phyloP scores from a whole-genome alignment of 140 eudicot species.

The Artemisia princeps region DNA sequence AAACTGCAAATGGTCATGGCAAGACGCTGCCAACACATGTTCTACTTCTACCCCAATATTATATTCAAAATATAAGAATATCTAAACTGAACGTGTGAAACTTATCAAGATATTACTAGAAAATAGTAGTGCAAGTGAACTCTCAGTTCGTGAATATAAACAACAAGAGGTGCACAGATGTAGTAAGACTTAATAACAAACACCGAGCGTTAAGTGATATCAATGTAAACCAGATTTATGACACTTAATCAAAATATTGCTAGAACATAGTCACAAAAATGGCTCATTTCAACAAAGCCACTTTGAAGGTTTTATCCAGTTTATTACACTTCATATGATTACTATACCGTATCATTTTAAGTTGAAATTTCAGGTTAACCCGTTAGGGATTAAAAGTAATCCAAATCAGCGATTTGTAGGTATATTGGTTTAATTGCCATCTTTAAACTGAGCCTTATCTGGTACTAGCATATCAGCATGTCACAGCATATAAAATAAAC shows the following conservation, averaged over 20 bases:
- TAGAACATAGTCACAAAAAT: neutral
- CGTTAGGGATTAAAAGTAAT: neutral
- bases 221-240: neutral
- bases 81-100: neutral
- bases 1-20: neutral
- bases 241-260: neutral
- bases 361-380: neutral
- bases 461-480: slow-evolving; percentile 2
- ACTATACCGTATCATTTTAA: neutral
- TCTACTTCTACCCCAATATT: neutral
- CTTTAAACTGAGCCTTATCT: neutral
- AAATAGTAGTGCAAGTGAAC: slow-evolving; percentile 4
- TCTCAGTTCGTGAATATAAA: slow-evolving; percentile 8
- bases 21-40: slow-evolving; percentile 9
- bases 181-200: neutral
- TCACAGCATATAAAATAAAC: neutral
- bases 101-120: slow-evolving; percentile 1
- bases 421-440: neutral
- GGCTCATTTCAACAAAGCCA: no score
- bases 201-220: slow-evolving; percentile 2
- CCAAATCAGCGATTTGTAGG: neutral
- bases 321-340: no score
- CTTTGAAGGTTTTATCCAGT: no score
- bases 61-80: no score
- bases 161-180: neutral